Conservation (phyloP, 352 stramenopile species). For the Phytophthora litchii region DNA sequence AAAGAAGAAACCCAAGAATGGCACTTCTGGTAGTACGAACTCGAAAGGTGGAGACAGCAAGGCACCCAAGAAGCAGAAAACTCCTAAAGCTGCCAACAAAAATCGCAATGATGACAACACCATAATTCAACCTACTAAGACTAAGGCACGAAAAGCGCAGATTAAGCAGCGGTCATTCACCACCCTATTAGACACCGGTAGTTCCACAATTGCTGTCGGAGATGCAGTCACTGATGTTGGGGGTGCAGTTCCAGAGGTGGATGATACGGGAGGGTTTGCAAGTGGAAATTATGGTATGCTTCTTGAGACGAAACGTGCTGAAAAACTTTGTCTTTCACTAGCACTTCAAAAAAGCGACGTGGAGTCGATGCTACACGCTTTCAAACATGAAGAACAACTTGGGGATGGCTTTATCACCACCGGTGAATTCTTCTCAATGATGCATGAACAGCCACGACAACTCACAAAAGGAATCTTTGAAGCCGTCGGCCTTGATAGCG, state of each 20-base stretch:
- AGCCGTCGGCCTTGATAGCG: conserved; percentile 38
- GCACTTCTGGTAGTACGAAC: conserved; percentile 2
- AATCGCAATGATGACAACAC: not conserved
- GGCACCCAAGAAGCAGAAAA: conserved; percentile 11
- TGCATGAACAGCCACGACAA: conserved; percentile 60
- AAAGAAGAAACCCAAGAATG: conserved; percentile 28
- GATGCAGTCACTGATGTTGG: not conserved
- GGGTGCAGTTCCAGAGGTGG: not conserved
- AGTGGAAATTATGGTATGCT: conserved; percentile 55
- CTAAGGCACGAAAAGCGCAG: conserved; percentile 7
- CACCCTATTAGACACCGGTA: conserved; percentile 8
- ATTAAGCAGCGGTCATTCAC: conserved; percentile 18
- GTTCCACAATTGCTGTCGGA: conserved; percentile 8
- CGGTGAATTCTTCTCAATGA: conserved; percentile 62
- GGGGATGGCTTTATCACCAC: conserved; percentile 57
- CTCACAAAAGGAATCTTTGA: conserved; percentile 63
- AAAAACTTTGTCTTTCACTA: conserved; percentile 60
- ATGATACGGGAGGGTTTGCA: conserved; percentile 30
- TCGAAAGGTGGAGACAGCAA: conserved; percentile 7
- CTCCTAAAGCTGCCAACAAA: not conserved
- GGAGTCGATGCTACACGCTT: conserved; percentile 38
- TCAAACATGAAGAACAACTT: conserved; percentile 52
- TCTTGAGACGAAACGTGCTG: conserved; percentile 52
- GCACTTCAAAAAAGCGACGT: conserved; percentile 51
- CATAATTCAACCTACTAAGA: not conserved